A percentile compares a stretch with the other conserved stretches of the same genome.
phyloP scores from a whole-genome alignment of 2,329 filamentous ascomycete genomes.

The Fusarium sulawesiense region DNA sequence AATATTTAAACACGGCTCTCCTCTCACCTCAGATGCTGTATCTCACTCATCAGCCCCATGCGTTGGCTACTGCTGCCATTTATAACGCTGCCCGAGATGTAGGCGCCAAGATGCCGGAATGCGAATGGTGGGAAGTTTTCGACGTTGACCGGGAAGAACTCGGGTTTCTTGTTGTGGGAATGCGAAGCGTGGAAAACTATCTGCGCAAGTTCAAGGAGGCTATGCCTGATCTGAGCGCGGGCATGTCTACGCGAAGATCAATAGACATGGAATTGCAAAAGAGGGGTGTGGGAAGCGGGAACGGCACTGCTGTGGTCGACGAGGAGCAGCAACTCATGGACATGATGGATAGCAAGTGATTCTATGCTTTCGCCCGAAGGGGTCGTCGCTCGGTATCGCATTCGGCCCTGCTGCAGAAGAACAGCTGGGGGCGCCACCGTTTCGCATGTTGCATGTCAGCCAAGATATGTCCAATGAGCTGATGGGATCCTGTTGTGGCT shows the following conservation, averaged over 20 bases:
- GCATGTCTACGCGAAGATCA: constrained; percentile 67
- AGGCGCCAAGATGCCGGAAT: constrained; percentile 81
- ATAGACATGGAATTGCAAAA: constrained; percentile 71
- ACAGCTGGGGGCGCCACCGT: constrained; percentile 8
- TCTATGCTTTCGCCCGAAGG: constrained; percentile 1
- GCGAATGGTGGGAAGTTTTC: constrained; percentile 98
- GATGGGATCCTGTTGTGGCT: constrained; percentile 8
- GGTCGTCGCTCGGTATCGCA: constrained; percentile 12
- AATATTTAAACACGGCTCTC: constrained; percentile 86
- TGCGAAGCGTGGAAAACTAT: constrained; percentile 82
- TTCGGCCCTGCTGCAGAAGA: constrained; percentile 17
- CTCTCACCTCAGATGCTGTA: constrained; percentile 90
- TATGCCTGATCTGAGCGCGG: constrained; percentile 60
- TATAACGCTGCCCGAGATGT: constrained; percentile 88
- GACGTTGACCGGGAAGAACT: constrained; percentile 95
- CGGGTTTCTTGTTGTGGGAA: constrained; percentile 88
- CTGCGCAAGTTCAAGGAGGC: constrained; percentile 68
- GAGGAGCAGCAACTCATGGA: constrained; percentile 60
- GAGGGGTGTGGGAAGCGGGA: constrained; percentile 55
- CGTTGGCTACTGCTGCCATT: constrained; percentile 86
- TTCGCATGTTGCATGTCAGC: constrained; percentile 25
- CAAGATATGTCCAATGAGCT: constrained; percentile 32
- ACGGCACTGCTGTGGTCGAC: constrained; percentile 46
- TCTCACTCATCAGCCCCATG: constrained; percentile 88
- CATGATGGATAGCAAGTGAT: constrained; percentile 50